Evolutionary conservation across 257 asterid species (phyloP).

Genomic region (Nicotiana undulata): DNA sequence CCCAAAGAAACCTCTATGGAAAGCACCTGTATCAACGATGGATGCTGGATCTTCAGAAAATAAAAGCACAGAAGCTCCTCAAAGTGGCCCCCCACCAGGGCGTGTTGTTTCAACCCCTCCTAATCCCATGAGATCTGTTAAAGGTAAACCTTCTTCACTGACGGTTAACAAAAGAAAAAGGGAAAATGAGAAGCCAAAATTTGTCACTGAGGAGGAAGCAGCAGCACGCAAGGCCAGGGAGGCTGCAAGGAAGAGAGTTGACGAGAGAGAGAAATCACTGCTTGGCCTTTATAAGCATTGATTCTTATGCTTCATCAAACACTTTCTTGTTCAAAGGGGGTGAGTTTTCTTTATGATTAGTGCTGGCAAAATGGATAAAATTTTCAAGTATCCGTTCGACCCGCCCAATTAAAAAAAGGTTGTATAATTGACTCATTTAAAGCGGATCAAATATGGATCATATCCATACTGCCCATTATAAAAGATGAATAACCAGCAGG

Average conservation of each 20-base stretch:
- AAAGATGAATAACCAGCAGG: too few species aligned
- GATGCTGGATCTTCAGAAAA: constrained; percentile 26
- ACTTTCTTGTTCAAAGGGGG: constrained; percentile 24
- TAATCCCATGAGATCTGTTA: constrained; percentile 58
- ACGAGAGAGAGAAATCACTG: constrained; percentile 76
- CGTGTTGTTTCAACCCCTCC: constrained; percentile 57
- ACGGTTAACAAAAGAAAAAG: constrained; percentile 68
- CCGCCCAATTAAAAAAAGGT: too few species aligned
- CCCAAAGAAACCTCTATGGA: constrained; percentile 37
- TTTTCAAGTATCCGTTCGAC: too few species aligned
- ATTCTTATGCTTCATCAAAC: constrained; percentile 15
- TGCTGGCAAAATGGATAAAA: too few species aligned
- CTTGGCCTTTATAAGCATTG: constrained; percentile 34
- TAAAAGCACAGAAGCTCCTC: constrained; percentile 35
- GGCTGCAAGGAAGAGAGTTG: constrained; percentile 88
- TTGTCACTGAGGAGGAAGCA: constrained; percentile 67
- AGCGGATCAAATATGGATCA: too few species aligned
- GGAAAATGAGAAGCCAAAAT: constrained; percentile 64
- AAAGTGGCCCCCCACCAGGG: constrained; percentile 69
- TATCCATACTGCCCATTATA: too few species aligned
- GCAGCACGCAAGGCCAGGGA: constrained; percentile 90
- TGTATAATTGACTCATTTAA: too few species aligned
- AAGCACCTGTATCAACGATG: constrained; percentile 32
- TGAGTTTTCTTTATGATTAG: constrained; percentile 10
- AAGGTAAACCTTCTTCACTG: constrained; percentile 69